phyloP scores from a whole-genome alignment of 129 eudicot genomes.

The Oenanthe sinensis region DNA sequence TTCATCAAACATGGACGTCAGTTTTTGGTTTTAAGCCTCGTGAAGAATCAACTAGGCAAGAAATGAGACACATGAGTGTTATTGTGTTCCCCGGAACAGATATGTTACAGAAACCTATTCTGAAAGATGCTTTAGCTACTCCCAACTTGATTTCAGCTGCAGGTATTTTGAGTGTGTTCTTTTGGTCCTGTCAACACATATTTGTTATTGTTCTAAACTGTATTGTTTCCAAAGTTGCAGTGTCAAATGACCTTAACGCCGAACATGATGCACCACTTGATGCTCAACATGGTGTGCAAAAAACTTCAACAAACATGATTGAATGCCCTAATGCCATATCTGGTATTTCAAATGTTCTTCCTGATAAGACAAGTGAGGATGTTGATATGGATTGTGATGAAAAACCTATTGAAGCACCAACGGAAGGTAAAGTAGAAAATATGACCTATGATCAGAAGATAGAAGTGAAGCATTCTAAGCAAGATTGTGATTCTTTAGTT shows the following conservation, averaged over 20 bases:
- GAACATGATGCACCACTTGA: slow-evolving; percentile 2
- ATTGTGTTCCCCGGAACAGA: slow-evolving; percentile 54
- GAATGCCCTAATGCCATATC: not conserved
- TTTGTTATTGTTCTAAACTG: not conserved
- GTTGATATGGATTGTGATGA: slow-evolving; percentile 3
- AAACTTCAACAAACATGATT: not conserved
- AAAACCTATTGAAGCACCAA: slow-evolving; percentile 4
- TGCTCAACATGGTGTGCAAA: slow-evolving; percentile 4
- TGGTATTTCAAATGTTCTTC: slow-evolving; percentile 10
- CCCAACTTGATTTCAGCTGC: slow-evolving; percentile 20
- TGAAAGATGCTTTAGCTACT: slow-evolving; percentile 4
- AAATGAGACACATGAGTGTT: slow-evolving; percentile 34
- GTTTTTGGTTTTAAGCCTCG: slow-evolving; percentile 54
- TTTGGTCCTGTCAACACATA: not conserved
- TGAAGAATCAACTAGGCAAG: slow-evolving; percentile 26
- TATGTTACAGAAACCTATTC: slow-evolving; percentile 49
- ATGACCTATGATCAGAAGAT: not conserved
- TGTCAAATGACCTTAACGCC: not conserved
- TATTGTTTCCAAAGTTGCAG: not conserved
- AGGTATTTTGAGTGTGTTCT: slow-evolving; percentile 24
- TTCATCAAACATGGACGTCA: slow-evolving; percentile 45
- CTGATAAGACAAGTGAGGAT: slow-evolving; percentile 4
- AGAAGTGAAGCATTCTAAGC: not conserved
- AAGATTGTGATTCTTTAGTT: not conserved
- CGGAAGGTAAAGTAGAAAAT: slow-evolving; percentile 9